phyloP scores from a whole-genome alignment of 176 grass and related monocot species.

The Melocanna baccifera region DNA sequence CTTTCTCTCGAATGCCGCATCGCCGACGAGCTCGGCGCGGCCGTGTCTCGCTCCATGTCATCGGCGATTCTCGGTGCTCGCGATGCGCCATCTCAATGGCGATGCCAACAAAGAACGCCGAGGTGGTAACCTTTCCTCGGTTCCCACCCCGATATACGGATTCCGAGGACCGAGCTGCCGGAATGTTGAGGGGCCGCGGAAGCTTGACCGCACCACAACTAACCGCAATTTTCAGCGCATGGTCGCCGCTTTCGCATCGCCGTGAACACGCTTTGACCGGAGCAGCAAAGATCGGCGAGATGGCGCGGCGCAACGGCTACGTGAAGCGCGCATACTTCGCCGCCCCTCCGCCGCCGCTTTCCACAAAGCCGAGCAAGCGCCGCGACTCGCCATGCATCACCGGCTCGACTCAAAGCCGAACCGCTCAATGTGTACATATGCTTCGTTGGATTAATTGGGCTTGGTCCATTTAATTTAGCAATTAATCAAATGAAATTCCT shows the following conservation, averaged over 20 bases:
- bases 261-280: slow-evolving; percentile 21
- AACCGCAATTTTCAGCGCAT: fast-evolving
- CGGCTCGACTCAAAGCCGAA: slow-evolving; percentile 26
- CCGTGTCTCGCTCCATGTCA: neutral
- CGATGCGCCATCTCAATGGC: neutral
- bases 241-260: neutral
- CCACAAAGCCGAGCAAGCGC: neutral
- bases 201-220: fast-evolving
- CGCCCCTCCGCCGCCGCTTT: neutral
- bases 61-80: slow-evolving; percentile 12
- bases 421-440: slow-evolving; percentile 32
- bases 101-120: no score
- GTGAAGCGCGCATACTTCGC: slow-evolving; percentile 7
- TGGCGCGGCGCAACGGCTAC: neutral
- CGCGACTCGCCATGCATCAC: neutral
- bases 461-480: no score
- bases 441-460: neutral
- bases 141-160: neutral
- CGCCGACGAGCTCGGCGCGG: neutral
- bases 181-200: neutral
- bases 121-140: neutral
- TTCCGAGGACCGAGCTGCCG: slow-evolving; percentile 17
- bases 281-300: neutral
- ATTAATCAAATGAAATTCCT: no score
- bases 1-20: slow-evolving; percentile 12